Evolutionary conservation across 495 filamentous ascomycete species (phyloP).

Genomic region (Aspergillus indologenus): DNA sequence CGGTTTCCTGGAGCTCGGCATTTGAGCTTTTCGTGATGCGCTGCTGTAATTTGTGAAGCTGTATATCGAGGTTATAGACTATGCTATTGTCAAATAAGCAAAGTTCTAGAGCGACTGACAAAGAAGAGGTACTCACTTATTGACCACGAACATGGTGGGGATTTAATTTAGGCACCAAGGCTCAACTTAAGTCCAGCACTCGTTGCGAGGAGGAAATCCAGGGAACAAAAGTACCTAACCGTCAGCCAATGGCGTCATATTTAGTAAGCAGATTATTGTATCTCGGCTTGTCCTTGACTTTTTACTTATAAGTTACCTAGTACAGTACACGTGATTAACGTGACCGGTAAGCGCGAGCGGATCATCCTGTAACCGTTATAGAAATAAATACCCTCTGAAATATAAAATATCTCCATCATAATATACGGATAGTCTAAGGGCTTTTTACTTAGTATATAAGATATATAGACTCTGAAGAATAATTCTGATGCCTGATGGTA

Average conservation of each 20-base stretch:
- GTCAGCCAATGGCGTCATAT: background rate
- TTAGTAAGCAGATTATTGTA: background rate
- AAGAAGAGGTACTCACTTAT: conserved; percentile 51
- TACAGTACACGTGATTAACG: too few species aligned
- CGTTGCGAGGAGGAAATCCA: background rate
- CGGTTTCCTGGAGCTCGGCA: conserved; percentile 11
- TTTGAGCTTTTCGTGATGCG: conserved; percentile 20
- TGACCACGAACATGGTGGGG: conserved; percentile 59
- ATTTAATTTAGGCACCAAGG: background rate
- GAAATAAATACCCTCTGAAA: too few species aligned
- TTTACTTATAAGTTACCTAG: too few species aligned
- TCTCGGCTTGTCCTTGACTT: background rate
- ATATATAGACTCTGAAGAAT: too few species aligned
- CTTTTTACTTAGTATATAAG: too few species aligned
- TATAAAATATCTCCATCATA: too few species aligned
- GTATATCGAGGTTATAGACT: conserved; percentile 70
- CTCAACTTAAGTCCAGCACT: background rate
- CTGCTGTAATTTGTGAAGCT: conserved; percentile 74
- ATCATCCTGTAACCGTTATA: too few species aligned
- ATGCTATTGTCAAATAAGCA: conserved; percentile 54
- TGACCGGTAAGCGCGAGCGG: too few species aligned
- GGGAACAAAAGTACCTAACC: background rate
- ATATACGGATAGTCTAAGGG: too few species aligned
- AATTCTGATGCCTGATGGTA: too few species aligned
- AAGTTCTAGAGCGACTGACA: background rate